phyloP scores from a whole-genome alignment of 345 rosid genomes.

The Salix viminalis region DNA sequence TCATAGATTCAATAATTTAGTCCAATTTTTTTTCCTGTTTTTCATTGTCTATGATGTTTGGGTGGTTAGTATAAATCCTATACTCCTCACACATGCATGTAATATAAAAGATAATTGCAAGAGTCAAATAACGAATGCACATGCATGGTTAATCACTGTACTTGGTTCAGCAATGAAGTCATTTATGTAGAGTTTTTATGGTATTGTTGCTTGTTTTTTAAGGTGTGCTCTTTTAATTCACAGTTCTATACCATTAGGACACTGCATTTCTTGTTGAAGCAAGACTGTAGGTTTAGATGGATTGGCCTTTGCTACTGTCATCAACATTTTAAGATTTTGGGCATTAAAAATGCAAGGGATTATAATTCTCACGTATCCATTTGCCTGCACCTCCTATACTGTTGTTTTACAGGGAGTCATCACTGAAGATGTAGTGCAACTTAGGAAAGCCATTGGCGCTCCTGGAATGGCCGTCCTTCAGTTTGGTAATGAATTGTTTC shows the following conservation, averaged over 20 bases:
- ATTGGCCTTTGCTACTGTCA: neutral
- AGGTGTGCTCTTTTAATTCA: neutral
- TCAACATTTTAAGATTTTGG: too few relatives aligned
- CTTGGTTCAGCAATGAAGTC: neutral
- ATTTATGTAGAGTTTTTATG: neutral
- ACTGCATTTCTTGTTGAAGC: neutral
- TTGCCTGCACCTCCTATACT: neutral
- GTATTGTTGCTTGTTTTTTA: neutral
- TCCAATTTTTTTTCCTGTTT: neutral
- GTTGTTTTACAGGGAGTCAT: slow-evolving; percentile 69
- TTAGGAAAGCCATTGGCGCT: slow-evolving; percentile 85
- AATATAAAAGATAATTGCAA: neutral
- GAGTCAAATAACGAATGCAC: neutral
- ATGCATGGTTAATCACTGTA: neutral
- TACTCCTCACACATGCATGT: neutral
- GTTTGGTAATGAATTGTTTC: slow-evolving; percentile 52
- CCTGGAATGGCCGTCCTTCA: slow-evolving; percentile 99
- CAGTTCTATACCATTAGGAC: neutral
- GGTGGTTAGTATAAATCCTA: neutral
- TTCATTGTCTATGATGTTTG: neutral
- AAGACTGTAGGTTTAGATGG: neutral
- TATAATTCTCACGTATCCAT: neutral
- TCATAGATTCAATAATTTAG: neutral
- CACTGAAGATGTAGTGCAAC: slow-evolving; percentile 81
- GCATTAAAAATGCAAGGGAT: neutral